Evolutionary conservation across 2,329 filamentous ascomycete genomes (phyloP), one percentile per base, ranked within the genome.

Genomic region (Fusarium phyllophilum): DNA sequence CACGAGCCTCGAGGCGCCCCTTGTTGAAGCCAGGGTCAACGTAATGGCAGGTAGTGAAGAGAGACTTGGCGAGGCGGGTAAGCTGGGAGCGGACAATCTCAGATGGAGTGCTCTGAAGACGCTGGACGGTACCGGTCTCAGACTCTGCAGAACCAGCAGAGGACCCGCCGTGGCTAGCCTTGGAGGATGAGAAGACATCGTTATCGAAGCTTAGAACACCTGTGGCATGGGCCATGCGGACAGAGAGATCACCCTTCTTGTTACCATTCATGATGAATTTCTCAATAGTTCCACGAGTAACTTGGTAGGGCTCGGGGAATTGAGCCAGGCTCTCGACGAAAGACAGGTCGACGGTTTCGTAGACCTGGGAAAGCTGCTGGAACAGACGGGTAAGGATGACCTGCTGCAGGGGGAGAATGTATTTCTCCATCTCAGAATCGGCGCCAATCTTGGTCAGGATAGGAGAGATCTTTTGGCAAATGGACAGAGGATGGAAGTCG

Each of bases 231-330:
- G 98, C 94, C 84, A 98, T 94, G 71, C 96, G 95, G 78, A 99
- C 97, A 61, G 96, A 93, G 51, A 99, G 89, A 79, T 99, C 96
- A 65, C 96, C 96, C 90, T 99, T 99, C 91, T 99, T 99, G 90
- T 97, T 98, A 74, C 96, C 96, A 84, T 99, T 99, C 96, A 99
- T 99, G 88, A 99, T 98, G 88, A 99, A 99, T 87, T 98, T 99
- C 88, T 99, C 96, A 76, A 99, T 97, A 71, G 94, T 97, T 75
- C 92, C 91, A 61, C 93, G 92, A 73, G 90, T 93, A 76, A 98
- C 95, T 85, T 98, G 93, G 89, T 97, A 98, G 46, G 96, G 94
- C 82, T 97, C 95, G 15, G 96, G 96, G 89, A 99, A 99, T 81
- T 96, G 90, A 72, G 96, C 96, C 62, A 99, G 92, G 79, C 94